Base-by-base conservation (phyloP, 2,329 filamentous ascomycete genomes). In the Claviceps quebecensis region DNA sequence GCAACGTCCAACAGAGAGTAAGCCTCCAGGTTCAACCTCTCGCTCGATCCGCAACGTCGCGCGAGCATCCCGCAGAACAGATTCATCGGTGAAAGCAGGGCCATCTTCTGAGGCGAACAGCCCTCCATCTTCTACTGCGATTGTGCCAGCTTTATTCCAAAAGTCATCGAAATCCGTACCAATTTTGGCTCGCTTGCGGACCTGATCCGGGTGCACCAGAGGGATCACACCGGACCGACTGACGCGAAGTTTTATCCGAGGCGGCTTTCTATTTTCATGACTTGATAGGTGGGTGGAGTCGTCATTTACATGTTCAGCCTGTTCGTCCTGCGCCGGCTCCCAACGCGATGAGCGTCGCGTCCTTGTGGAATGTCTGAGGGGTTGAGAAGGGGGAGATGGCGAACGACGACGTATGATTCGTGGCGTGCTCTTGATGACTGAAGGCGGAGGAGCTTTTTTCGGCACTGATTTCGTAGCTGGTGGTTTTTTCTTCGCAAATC, bases 1-100 rank as follows among this genome's bases (percentile, higher is more conserved):
- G 62, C 86, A 91, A 54, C 76, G 74, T 54, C 81, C 80, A 50
- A 75, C 70, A 48, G 84, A 88, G 29, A 96, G 73, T 4, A 89
- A 64, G 2, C 88, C 87, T 16, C 89, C 90, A 5, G 82, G 78
- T 59, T 86, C 74, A 3, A 81, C 80, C 56, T 88, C 90, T 47
- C 81, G 70, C 57, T 89, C 80, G 29, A 95, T 80, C 36, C 80
- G 78, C 52, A 80, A 57, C 17, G 93, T 78, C n/a, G 81, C 68
- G 16, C 69, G 68, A 1, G 87, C 89, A 66, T 96, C 89, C 50
- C 76, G 74, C 45, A 69, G 63, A 2, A 83, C 82, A 60, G 78
- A 74, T 50, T 84, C 79, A 11, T 80, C 72, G 1, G 81, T 83
- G 57, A 77, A 78, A 16, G 66, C 63, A 1, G 73, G 71, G 0